These are phyloP conservation scores for Lojkania enalia DNA, from an alignment of 2,329 filamentous ascomycete genomes.

Conservation along the genomic window DNA sequence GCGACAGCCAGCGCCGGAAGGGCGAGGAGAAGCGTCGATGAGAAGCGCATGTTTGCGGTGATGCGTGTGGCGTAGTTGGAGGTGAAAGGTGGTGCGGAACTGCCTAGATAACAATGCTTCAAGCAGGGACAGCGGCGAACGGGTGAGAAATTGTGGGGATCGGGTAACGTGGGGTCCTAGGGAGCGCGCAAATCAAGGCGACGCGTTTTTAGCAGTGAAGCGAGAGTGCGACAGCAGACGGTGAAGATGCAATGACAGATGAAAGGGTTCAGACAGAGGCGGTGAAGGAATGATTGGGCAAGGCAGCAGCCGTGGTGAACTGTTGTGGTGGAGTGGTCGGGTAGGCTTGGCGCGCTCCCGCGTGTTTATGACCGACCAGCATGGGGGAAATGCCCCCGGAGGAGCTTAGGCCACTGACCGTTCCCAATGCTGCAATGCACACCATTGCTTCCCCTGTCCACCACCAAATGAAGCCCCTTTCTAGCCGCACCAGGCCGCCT, in stretches of 20 bases:
- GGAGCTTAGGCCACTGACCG: conserved; percentile 4
- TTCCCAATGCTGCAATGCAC: too few relatives aligned
- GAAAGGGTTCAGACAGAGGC: not conserved
- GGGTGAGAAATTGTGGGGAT: conserved; percentile 10
- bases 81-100: not conserved
- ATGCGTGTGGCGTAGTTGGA: conserved; percentile 1
- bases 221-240: conserved; percentile 2
- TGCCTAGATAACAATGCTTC: conserved; percentile 5
- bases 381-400: conserved; percentile 3
- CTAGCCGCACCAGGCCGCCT: not conserved
- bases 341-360: not conserved
- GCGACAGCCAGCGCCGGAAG: conserved; percentile 56
- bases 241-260: conserved; percentile 6
- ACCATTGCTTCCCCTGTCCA: conserved; percentile 2
- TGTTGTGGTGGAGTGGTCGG: not conserved
- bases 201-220: not conserved
- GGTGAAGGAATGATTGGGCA: not conserved
- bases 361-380: conserved; percentile 4
- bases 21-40: conserved; percentile 55
- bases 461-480: conserved; percentile 5
- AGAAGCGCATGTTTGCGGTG: conserved; percentile 55
- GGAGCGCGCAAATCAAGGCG: not conserved
- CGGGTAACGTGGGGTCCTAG: conserved; percentile 5
- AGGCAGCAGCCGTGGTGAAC: not conserved
- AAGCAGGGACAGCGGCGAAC: conserved; percentile 4